These are phyloP conservation scores for Triticum urartu DNA, from an alignment of 176 grass and related monocot species.

Conservation along the genomic window DNA sequence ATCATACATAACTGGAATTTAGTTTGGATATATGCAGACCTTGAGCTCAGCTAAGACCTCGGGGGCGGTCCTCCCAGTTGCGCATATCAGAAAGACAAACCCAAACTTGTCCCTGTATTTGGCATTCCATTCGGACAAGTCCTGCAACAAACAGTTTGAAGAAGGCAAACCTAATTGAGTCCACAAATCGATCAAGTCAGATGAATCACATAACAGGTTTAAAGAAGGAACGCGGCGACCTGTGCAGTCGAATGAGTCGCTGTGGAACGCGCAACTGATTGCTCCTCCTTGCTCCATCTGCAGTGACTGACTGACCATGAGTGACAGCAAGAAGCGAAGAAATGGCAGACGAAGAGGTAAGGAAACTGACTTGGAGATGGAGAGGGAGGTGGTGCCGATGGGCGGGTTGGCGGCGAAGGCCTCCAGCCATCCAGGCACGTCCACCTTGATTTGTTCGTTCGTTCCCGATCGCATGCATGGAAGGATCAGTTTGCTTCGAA, in stretches of 20 bases:
- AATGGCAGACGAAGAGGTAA: background rate
- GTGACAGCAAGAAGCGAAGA: background rate
- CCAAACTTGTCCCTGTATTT: slow-evolving; percentile 73
- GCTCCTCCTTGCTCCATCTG: slow-evolving; percentile 89
- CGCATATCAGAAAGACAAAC: slow-evolving; percentile 75
- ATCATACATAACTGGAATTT: background rate
- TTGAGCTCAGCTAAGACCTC: slow-evolving; percentile 92
- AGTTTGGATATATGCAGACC: slow-evolving; percentile 31
- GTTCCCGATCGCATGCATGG: no score
- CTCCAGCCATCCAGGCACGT: slow-evolving; percentile 93
- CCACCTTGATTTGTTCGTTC: slow-evolving; percentile 53
- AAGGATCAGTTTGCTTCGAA: slow-evolving; percentile 6
- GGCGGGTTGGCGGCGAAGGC: slow-evolving; percentile 76
- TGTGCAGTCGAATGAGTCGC: slow-evolving; percentile 49
- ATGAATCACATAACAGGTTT: background rate
- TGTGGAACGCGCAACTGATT: slow-evolving; percentile 58
- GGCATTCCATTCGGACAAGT: slow-evolving; percentile 73
- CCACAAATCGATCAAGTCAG: background rate
- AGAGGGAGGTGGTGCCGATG: slow-evolving; percentile 66
- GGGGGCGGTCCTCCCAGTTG: slow-evolving; percentile 61
- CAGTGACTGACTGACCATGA: background rate
- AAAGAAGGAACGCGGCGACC: slow-evolving; percentile 25
- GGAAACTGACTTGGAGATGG: slow-evolving; percentile 55
- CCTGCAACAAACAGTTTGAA: slow-evolving; percentile 36
- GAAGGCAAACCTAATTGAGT: background rate